Conservation (phyloP, 768 basidiomycete genomes). For the Leccinum rimulosum region DNA sequence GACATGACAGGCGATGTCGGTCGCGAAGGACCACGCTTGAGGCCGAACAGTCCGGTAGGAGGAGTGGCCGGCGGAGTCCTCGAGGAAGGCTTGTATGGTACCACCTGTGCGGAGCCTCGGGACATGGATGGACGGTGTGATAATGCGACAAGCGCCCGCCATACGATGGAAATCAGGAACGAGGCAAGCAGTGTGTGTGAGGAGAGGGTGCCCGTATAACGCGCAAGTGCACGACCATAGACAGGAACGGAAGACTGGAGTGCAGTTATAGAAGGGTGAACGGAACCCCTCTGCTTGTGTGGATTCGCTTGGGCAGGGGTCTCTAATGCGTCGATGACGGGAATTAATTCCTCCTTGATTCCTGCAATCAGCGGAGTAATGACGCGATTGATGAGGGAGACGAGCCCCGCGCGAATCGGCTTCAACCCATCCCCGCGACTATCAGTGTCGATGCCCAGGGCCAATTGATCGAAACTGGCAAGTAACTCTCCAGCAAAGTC, state of each 20-base stretch:
- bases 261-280: conserved; percentile 59
- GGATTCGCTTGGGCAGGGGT: conserved; percentile 32
- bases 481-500: conserved; percentile 74
- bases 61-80: conserved; percentile 56
- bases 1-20: conserved; percentile 58
- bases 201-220: conserved; percentile 51
- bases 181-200: conserved; percentile 65
- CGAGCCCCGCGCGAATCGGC: conserved; percentile 64
- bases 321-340: conserved; percentile 65
- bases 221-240: conserved; percentile 55
- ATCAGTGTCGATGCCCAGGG: conserved; percentile 61
- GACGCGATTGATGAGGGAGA: conserved; percentile 65
- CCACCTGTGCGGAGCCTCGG: conserved; percentile 36
- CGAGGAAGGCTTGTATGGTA: conserved; percentile 34
- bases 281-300: conserved; percentile 13
- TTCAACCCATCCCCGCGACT: conserved; percentile 66
- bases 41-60: conserved; percentile 55
- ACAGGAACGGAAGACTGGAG: conserved; percentile 61
- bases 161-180: conserved; percentile 69
- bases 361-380: conserved; percentile 60
- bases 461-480: conserved; percentile 64
- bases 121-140: conserved; percentile 55
- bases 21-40: conserved; percentile 65
- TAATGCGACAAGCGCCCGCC: conserved; percentile 72
- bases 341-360: conserved; percentile 59